A percentile compares a stretch with the other conserved stretches of the same genome.
phyloP scores from a whole-genome alignment of 176 grass and related monocot species.

The Juncus effusus region DNA sequence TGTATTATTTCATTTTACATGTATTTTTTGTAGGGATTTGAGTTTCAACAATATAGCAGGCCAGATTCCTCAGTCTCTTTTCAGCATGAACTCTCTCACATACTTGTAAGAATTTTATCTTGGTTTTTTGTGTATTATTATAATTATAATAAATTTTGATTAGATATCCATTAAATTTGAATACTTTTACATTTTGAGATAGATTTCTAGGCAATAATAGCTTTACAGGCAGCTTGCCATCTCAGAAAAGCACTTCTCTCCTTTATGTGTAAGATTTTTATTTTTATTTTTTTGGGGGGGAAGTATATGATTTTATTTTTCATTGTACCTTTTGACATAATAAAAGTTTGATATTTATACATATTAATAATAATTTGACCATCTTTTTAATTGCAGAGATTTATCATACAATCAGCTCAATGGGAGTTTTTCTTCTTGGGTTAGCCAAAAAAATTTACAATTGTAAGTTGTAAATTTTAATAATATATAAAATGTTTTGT shows the following conservation, averaged over 20 bases:
- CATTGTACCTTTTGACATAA: slow-evolving; percentile 6
- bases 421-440: slow-evolving; percentile 87
- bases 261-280: too few species aligned
- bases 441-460: slow-evolving; percentile 44
- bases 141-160: neutral
- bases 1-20: neutral
- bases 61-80: slow-evolving; percentile 50
- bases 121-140: neutral
- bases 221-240: slow-evolving; percentile 72
- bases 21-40: slow-evolving; percentile 67
- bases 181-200: neutral
- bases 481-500: too few species aligned
- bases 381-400: slow-evolving; percentile 41
- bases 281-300: too few species aligned
- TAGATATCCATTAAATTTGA: slow-evolving; percentile 1
- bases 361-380: neutral
- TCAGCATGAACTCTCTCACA: slow-evolving; percentile 34
- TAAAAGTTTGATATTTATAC: neutral
- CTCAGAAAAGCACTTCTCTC: slow-evolving; percentile 37
- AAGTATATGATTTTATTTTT: slow-evolving; percentile 40
- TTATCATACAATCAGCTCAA: slow-evolving; percentile 84
- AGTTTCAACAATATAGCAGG: slow-evolving; percentile 90
- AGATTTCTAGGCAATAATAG: slow-evolving; percentile 89
- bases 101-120: slow-evolving; percentile 51
- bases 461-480: slow-evolving; percentile 44